Conservation (phyloP, 169 alveolate species). For the Toxoplasma gondii region DNA sequence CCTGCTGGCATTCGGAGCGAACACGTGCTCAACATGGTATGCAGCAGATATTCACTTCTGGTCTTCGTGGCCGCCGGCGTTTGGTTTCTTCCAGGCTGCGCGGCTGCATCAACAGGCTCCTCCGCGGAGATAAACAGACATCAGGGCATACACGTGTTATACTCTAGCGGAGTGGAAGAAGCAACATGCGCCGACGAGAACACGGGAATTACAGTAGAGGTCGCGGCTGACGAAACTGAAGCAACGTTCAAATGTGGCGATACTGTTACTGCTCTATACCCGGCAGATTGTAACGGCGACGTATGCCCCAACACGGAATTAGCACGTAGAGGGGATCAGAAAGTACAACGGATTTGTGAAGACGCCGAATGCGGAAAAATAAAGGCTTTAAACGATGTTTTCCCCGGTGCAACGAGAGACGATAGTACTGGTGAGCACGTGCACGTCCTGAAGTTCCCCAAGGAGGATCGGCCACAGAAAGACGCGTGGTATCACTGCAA, state of each 20-base stretch:
- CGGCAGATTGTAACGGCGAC: neutral
- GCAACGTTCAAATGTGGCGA: neutral
- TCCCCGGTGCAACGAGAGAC: neutral
- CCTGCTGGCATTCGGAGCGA: no score
- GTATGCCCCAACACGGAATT: no score
- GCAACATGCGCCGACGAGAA: neutral
- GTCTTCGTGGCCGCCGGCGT: no score
- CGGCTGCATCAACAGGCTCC: no score
- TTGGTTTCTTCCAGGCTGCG: no score
- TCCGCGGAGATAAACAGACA: no score
- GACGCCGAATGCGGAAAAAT: neutral
- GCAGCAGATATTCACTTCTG: no score
- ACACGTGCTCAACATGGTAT: no score
- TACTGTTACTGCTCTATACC: neutral
- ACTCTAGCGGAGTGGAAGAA: neutral
- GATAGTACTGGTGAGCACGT: neutral
- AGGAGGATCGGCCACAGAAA: neutral
- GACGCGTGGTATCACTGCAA: neutral
- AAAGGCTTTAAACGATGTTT: neutral
- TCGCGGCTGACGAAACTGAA: neutral
- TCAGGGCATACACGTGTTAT: no score
- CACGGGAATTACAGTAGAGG: neutral
- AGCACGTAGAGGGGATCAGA: no score
- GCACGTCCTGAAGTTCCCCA: neutral
- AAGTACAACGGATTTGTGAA: neutral